Evolutionary conservation across 106 monocot genomes (phyloP), one percentile per base, ranked within the genome.

Genomic region (Dioscorea dumetorum): DNA sequence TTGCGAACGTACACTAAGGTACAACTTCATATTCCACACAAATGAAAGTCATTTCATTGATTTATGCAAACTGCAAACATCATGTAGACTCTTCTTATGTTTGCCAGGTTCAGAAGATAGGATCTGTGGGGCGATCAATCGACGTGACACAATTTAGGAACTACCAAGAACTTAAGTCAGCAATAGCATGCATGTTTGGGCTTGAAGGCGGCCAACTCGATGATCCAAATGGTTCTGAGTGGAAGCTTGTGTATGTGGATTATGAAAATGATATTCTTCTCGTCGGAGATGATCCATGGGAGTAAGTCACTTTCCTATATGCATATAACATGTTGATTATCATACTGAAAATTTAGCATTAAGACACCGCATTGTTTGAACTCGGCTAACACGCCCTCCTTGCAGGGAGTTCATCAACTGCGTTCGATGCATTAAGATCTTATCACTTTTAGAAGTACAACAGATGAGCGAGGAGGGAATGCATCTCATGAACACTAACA

Each of bases 281-380:
- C 17, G 97, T 99, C 57, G 97, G 92, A 64, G 97, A 99, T 72
- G 97, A 99, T 81, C 97, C 97, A 63, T 99, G 97, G 97, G 91
- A 93, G 97, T 99, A 83, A 82, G 91, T 81, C 49, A 4, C 5
- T 12, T 76, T 70, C 57, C 53, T 22, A 21, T 67, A 41, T 3
- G 41, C 6, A 41, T 41, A 8, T 41, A 7, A 6, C 10, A 41
- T 41, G 41, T 10, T 8, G 9, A 41, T 41, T 41, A 41, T 41
- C 41, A 41, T 41, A 5, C 41, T 41, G 6, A 41, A 41, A 41
- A 6, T 41, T 41, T 41, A 41, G 41, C 10, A 41, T 41, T 28
- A 28, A 28, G 28, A 28, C 28, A 28, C 3, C 28, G 41, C 1
- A 41, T 41, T 41, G 41, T 41, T 41, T 41, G 28, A 28, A 28